These are phyloP conservation scores for Aspergillus udagawae DNA, from an alignment of 2,329 filamentous ascomycete genomes.

Conservation along the genomic window DNA sequence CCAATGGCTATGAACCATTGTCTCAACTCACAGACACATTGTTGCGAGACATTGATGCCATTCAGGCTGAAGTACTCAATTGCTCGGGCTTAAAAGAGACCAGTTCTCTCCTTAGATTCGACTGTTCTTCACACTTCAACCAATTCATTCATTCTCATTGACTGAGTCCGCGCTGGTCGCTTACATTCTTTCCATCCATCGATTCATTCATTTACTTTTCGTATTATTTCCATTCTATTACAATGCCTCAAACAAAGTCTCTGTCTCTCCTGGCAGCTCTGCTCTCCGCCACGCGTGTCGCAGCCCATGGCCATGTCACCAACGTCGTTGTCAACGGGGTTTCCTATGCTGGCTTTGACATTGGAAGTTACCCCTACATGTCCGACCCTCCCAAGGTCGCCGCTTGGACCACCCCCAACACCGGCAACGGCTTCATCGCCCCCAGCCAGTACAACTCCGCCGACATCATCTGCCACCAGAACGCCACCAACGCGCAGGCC, in stretches of 20 bases:
- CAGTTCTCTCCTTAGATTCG: too few relatives aligned
- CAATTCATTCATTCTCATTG: too few relatives aligned
- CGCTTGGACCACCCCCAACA: slow-evolving; percentile 51
- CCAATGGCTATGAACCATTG: too few relatives aligned
- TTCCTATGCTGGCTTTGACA: slow-evolving; percentile 23
- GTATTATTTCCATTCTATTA: not conserved
- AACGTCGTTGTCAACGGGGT: slow-evolving; percentile 19
- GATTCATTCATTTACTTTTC: not conserved
- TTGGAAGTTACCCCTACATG: slow-evolving; percentile 26
- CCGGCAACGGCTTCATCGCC: slow-evolving; percentile 51
- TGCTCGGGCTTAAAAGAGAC: too few relatives aligned
- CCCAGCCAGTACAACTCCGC: slow-evolving; percentile 35
- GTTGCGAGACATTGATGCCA: too few relatives aligned
- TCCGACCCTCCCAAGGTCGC: slow-evolving; percentile 38
- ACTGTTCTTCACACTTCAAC: too few relatives aligned
- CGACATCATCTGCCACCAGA: slow-evolving; percentile 59
- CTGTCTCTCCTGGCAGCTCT: not conserved
- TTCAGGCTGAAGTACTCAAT: too few relatives aligned
- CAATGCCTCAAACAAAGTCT: not conserved
- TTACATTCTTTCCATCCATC: too few relatives aligned
- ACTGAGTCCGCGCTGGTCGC: too few relatives aligned
- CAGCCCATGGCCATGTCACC: not conserved
- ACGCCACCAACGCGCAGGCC: slow-evolving; percentile 47
- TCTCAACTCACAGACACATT: too few relatives aligned
- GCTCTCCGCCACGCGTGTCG: not conserved